Evolutionary conservation across 2,329 filamentous ascomycete species (phyloP), one percentile per base, ranked within the genome.

Genomic region (Podosphaera fusca): DNA sequence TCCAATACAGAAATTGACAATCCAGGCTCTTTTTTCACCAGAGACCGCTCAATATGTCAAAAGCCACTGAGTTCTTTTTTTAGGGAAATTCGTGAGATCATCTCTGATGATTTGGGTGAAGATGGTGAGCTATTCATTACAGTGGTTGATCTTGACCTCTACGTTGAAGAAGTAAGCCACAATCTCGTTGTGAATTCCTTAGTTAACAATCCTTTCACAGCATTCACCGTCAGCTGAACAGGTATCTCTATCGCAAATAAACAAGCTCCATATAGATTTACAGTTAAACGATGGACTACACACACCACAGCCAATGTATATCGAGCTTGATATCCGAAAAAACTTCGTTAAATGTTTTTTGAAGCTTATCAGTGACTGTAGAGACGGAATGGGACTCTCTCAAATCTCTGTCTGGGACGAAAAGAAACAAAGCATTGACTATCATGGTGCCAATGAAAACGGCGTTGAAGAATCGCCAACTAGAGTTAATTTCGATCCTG

Each of bases 191-290:
- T 56, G 29, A 31, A 54, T 4, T 38, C 45, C 49, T 33, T 60
- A 67, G 60, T 72, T 67, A 60, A 63, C 57, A 21, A n/a, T 33
- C 54, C 58, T 35, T 55, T 8, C 42, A 10, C 61, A 80, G 75
- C 72, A 74, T 64, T 77, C 74, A 49, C 65, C 67, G 45, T 68
- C 74, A 64, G 66, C 73, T 53, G 69, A 71, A 61, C 69, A 73
- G 62, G 68, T 76, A 60, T 74, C 75, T 53, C 69, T 84, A 55
- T 69, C 73, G 51, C 73, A 81, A 58, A 70, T 85, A 50, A 67
- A 84, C 58, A 72, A 78, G 56, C 66, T 82, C 51, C 82, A 81
- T 63, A 67, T 80, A 58, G 70, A 72, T 14, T 69, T 85, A 51
- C 73, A 76, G 61, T 71, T 71, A 36, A 80, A 84, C 63, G 80